These are phyloP conservation scores for Colletotrichum sp. DNA, from an alignment of 2,329 filamentous ascomycete species.

Conservation along the genomic window DNA sequence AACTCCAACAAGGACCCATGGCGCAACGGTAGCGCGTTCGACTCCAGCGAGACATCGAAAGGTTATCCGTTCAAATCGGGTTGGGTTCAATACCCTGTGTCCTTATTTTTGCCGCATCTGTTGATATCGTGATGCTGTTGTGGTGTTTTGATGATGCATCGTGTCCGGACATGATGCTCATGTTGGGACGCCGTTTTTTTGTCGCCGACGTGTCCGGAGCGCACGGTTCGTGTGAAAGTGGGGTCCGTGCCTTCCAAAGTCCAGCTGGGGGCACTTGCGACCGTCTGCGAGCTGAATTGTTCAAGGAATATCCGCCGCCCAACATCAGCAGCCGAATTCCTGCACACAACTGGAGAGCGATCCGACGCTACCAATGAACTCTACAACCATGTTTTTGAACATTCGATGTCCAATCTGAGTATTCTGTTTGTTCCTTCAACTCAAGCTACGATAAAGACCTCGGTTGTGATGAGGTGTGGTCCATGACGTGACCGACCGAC, in stretches of 20 bases:
- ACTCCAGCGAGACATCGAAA: neutral
- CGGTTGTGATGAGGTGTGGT: neutral
- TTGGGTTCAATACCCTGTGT: neutral
- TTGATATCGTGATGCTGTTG: neutral
- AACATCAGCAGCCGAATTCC: neutral
- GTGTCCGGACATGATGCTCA: neutral
- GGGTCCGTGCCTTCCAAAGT: neutral
- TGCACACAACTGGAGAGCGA: neutral
- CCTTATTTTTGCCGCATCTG: neutral
- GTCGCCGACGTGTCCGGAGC: neutral
- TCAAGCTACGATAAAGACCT: neutral
- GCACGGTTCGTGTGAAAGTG: neutral
- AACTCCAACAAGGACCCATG: neutral
- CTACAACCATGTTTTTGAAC: neutral
- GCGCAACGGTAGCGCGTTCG: constrained; percentile 13
- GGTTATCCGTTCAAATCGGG: constrained; percentile 15
- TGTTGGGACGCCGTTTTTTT: neutral
- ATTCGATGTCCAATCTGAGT: neutral
- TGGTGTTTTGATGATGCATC: neutral
- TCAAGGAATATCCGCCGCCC: neutral
- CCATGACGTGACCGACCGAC: neutral
- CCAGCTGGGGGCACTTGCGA: neutral
- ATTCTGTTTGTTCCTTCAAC: neutral
- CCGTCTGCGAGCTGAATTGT: neutral
- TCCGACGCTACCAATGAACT: neutral